A percentile compares a stretch with the other conserved stretches of the same genome.
Evolutionary conservation across 2,329 filamentous ascomycete genomes (phyloP).

Genomic region (Penicillium expansum): DNA sequence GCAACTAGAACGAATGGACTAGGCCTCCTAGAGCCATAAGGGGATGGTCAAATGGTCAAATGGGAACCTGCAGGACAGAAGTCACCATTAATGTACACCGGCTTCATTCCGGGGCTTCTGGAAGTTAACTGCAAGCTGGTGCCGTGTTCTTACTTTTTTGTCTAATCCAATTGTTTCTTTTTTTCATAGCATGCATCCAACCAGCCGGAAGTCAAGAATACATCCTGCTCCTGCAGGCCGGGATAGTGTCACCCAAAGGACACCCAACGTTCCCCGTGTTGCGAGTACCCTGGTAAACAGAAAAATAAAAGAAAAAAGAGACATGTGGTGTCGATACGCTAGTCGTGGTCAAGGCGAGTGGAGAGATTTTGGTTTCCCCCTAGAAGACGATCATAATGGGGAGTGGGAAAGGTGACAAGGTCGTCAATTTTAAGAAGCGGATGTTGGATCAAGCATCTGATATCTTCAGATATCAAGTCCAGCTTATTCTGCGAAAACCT

Average conservation of each 20-base stretch:
- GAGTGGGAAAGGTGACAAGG: not conserved
- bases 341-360: not conserved
- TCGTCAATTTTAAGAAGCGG: not conserved
- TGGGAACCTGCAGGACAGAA: conserved; percentile 29
- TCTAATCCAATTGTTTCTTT: conserved; percentile 13
- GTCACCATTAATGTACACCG: not conserved
- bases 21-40: not conserved
- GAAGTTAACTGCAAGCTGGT: conserved; percentile 8
- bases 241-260: conserved; percentile 20
- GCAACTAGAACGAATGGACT: conserved; percentile 4
- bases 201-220: conserved; percentile 18
- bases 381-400: conserved; percentile 16
- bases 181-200: conserved; percentile 13
- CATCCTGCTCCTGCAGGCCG: conserved; percentile 15
- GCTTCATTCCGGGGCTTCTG: conserved; percentile 14
- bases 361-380: too few relatives aligned
- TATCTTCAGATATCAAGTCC: conserved; percentile 19
- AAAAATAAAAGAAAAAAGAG: conserved; percentile 1
- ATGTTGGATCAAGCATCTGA: conserved; percentile 30
- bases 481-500: conserved; percentile 14
- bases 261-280: conserved; percentile 14
- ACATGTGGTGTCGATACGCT: not conserved
- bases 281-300: conserved; percentile 5
- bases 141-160: conserved; percentile 3
- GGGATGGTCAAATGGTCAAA: not conserved